A percentile compares a stretch with the other conserved stretches of the same genome.
Evolutionary conservation across 352 stramenopile species (phyloP).

Genomic region (Phytophthora meadii): DNA sequence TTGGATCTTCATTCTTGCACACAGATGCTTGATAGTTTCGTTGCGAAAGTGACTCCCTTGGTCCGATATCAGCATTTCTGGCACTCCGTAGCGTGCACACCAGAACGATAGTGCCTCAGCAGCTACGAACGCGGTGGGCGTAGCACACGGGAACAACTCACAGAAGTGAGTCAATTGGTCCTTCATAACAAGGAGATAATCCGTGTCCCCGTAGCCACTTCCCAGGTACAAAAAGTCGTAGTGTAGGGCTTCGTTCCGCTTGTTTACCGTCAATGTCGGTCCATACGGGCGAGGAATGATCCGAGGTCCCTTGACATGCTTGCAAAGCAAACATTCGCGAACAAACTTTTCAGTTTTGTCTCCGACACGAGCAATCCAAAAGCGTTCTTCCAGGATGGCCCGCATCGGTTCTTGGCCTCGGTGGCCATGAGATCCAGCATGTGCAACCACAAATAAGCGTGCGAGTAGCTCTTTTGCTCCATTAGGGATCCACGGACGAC

Average conservation of each 20-base stretch:
- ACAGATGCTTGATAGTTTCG: background rate
- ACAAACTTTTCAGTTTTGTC: background rate
- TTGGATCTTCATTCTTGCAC: background rate
- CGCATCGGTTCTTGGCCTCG: background rate
- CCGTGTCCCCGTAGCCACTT: background rate
- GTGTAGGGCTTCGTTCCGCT: background rate
- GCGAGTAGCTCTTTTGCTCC: background rate
- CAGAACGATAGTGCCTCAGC: conserved; percentile 8
- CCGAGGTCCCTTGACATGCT: background rate
- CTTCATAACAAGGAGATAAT: background rate
- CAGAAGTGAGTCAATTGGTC: too few species aligned
- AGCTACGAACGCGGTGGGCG: background rate
- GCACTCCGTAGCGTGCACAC: background rate
- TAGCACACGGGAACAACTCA: too few species aligned
- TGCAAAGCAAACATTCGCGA: background rate
- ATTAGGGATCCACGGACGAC: background rate
- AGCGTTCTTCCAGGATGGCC: too few species aligned
- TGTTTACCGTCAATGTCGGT: background rate
- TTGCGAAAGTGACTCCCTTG: background rate
- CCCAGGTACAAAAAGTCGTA: background rate
- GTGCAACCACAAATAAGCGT: background rate
- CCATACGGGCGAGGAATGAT: background rate
- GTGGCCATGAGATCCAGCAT: background rate
- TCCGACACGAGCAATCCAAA: background rate
- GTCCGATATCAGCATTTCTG: background rate